phyloP scores from a whole-genome alignment of 139 green algal species.

The Ettlia oleoabundans region DNA sequence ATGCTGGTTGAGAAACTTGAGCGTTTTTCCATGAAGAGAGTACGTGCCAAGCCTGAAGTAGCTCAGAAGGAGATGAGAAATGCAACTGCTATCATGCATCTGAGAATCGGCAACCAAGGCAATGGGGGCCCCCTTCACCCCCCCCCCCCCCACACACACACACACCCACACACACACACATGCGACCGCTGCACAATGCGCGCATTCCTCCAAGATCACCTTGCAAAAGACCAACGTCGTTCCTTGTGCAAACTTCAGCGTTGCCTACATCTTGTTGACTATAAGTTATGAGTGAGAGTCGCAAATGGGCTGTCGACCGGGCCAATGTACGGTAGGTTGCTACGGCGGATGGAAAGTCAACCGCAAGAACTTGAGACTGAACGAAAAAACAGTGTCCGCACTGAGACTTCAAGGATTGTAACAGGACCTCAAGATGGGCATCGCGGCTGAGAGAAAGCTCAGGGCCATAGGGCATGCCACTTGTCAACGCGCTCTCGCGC shows the following conservation, averaged over 20 bases:
- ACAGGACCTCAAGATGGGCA: background rate
- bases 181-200: too few species aligned
- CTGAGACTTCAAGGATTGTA: background rate
- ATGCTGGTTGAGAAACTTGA: background rate
- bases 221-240: background rate
- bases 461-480: background rate
- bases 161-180: too few species aligned
- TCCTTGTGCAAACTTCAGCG: background rate
- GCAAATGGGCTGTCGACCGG: background rate
- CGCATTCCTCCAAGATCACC: background rate
- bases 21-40: background rate
- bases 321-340: background rate
- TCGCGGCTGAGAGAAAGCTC: background rate
- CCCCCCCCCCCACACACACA: too few species aligned
- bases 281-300: background rate
- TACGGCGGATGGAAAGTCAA: background rate
- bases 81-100: background rate
- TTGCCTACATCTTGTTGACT: background rate
- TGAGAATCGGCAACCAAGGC: background rate
- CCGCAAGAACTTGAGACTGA: background rate
- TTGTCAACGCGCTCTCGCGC: too few species aligned
- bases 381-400: background rate
- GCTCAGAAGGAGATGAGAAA: background rate
- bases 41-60: conserved; percentile 11
- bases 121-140: too few species aligned